phyloP scores from a whole-genome alignment of 441 rosid species.

The Aleurites moluccanus region DNA sequence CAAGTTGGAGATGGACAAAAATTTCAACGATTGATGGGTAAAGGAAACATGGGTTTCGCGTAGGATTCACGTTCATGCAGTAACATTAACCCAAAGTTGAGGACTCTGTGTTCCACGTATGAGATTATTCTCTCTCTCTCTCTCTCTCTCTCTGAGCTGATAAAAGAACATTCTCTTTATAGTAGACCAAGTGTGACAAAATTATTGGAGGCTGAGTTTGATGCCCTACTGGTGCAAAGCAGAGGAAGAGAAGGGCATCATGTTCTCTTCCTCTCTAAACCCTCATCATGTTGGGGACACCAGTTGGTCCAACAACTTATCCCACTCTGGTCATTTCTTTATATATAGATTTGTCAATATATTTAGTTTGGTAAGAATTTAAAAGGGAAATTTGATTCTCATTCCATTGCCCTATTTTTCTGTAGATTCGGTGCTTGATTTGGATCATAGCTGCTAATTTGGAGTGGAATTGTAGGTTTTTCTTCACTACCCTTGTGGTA shows the following conservation, averaged over 20 bases:
- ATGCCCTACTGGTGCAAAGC: slow-evolving; percentile 8
- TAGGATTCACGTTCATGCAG: slow-evolving; percentile 44
- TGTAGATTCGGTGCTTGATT: slow-evolving; percentile 30
- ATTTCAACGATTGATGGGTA: neutral
- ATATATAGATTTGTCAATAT: neutral
- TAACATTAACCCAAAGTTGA: slow-evolving; percentile 26
- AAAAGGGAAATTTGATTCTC: slow-evolving; percentile 41
- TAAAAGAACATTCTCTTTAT: neutral
- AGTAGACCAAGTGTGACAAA: neutral
- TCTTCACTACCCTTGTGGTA: slow-evolving; percentile 10
- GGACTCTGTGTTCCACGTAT: slow-evolving; percentile 32
- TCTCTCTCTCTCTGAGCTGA: neutral
- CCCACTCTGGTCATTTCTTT: slow-evolving; percentile 5
- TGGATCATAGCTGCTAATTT: slow-evolving; percentile 23
- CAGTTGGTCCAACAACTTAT: slow-evolving; percentile 9
- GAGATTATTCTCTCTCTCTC: slow-evolving; percentile 15
- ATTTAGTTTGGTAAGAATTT: neutral
- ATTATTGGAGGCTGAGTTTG: slow-evolving; percentile 25
- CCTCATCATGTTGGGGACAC: slow-evolving; percentile 15
- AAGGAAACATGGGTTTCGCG: slow-evolving; percentile 35
- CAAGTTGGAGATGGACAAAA: neutral
- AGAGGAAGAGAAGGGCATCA: slow-evolving; percentile 14
- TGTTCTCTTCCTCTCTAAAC: slow-evolving; percentile 27
- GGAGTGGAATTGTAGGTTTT: slow-evolving; percentile 3
- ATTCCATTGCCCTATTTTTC: slow-evolving; percentile 34